These are phyloP conservation scores for Withania somnifera DNA, from an alignment of 305 asterid genomes.

Conservation along the genomic window DNA sequence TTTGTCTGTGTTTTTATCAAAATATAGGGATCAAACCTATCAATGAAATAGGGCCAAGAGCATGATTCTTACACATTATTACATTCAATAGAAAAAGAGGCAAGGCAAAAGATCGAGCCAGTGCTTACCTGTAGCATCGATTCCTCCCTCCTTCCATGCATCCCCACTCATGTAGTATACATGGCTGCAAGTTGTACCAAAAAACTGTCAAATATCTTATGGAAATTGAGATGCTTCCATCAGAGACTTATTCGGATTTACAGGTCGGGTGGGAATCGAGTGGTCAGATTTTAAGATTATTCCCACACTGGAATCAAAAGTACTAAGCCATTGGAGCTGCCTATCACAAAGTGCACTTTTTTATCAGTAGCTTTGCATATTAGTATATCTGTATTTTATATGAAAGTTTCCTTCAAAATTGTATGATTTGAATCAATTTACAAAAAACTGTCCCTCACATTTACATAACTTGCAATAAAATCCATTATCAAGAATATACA, in stretches of 20 bases:
- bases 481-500: not conserved
- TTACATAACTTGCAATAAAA: not conserved
- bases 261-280: not conserved
- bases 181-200: slow-evolving; percentile 46
- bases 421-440: not conserved
- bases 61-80: not conserved
- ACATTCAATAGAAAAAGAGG: not conserved
- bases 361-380: not conserved
- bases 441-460: not conserved
- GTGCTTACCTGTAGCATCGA: slow-evolving; percentile 92
- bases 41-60: not conserved
- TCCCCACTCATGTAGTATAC: slow-evolving; percentile 99
- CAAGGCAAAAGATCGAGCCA: slow-evolving; percentile 1
- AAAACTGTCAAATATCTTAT: not conserved
- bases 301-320: not conserved
- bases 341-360: not conserved
- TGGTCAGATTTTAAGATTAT: not conserved
- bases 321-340: not conserved
- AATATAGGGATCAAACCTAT: not conserved
- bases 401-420: not conserved
- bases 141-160: slow-evolving; percentile 99
- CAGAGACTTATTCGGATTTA: not conserved
- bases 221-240: not conserved
- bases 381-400: not conserved
- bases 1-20: not conserved